These are phyloP conservation scores for Pseudomicrostroma phylloplanum DNA, from an alignment of 1,284 basidiomycete genomes.

Conservation along the genomic window DNA sequence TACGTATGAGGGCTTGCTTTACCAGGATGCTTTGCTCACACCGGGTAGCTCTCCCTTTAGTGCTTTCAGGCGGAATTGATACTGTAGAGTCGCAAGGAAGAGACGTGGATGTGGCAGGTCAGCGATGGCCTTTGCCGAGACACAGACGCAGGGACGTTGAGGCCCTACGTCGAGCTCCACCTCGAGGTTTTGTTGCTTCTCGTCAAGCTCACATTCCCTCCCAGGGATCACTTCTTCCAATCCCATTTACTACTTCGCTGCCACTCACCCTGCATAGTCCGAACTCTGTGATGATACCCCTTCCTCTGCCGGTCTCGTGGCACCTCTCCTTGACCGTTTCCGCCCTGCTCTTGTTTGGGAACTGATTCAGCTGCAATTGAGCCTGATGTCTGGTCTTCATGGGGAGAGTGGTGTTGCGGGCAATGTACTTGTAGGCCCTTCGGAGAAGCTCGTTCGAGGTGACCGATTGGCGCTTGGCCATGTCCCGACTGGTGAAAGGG, in stretches of 20 bases:
- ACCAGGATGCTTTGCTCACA: slow-evolving; percentile 85
- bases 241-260: neutral
- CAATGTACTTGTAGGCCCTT: slow-evolving; percentile 48
- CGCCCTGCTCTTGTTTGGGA: slow-evolving; percentile 73
- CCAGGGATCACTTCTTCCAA: too few relatives aligned
- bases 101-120: neutral
- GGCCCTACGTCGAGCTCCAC: neutral
- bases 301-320: slow-evolving; percentile 70
- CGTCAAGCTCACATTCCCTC: too few relatives aligned
- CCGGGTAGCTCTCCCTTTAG: slow-evolving; percentile 71
- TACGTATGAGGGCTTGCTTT: neutral
- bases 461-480: slow-evolving; percentile 46
- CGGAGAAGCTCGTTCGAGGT: slow-evolving; percentile 46
- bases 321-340: slow-evolving; percentile 83
- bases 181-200: neutral
- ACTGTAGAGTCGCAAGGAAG: slow-evolving; percentile 55
- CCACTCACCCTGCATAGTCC: slow-evolving; percentile 73
- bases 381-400: slow-evolving; percentile 81
- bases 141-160: slow-evolving; percentile 2
- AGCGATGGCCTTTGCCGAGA: neutral
- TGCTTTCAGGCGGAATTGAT: slow-evolving; percentile 80
- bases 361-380: slow-evolving; percentile 85
- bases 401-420: slow-evolving; percentile 46
- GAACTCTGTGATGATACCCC: slow-evolving; percentile 82
- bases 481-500: slow-evolving; percentile 35